A percentile compares a stretch with the other conserved stretches of the same genome.
Evolutionary conservation across 2,329 filamentous ascomycete species (phyloP).

Genomic region (Rosellinia necatrix): DNA sequence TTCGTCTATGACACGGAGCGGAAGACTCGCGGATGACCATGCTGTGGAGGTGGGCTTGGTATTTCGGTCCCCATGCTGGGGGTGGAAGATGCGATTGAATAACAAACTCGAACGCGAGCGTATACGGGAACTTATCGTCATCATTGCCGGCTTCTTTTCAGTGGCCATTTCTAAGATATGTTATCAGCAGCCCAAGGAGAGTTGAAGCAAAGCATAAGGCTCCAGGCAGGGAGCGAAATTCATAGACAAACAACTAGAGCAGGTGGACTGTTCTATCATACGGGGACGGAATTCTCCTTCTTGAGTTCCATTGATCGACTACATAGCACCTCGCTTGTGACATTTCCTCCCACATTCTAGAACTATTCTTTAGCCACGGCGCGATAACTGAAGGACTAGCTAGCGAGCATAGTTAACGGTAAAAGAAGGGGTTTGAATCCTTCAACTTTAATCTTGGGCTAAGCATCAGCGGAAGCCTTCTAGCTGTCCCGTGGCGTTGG

Average conservation of each 20-base stretch:
- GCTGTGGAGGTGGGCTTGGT: background rate
- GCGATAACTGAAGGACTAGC: background rate
- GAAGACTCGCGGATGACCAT: background rate
- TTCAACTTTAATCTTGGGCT: slow-evolving; percentile 11
- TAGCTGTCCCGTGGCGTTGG: slow-evolving; percentile 1
- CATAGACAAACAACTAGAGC: background rate
- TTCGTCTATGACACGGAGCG: background rate
- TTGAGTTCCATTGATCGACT: background rate
- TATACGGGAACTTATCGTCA: background rate
- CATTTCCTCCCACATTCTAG: background rate
- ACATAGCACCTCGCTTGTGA: background rate
- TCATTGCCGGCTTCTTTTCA: background rate
- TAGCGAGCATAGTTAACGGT: background rate
- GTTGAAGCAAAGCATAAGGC: background rate
- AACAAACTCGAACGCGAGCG: background rate
- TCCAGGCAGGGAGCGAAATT: background rate
- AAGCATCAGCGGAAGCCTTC: background rate
- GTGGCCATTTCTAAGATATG: background rate
- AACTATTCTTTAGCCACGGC: background rate
- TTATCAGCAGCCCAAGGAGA: background rate
- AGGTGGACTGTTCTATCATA: background rate
- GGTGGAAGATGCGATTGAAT: background rate
- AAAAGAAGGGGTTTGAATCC: slow-evolving; percentile 13
- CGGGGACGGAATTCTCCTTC: background rate
- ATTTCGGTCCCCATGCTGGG: background rate